A percentile compares a stretch with the other conserved stretches of the same genome.
Conservation (phyloP, 1,139 yeast genomes). For the Candida gigantensis region DNA sequence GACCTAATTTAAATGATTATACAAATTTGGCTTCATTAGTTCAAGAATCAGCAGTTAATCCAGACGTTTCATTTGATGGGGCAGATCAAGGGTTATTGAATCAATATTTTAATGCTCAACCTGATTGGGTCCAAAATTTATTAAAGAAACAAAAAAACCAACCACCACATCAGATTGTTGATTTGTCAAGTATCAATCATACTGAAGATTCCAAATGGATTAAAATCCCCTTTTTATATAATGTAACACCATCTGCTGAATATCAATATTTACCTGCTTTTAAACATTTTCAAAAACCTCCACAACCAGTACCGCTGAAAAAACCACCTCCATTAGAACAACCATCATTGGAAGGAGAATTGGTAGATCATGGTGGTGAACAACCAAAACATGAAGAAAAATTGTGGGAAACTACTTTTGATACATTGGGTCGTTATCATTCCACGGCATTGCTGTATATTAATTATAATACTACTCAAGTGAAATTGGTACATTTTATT, state of each 20-base stretch:
- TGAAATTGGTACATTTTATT: conserved; percentile 76
- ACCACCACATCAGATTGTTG: no score
- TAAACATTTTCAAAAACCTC: conserved; percentile 47
- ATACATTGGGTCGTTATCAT: conserved; percentile 23
- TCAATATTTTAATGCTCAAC: conserved; percentile 63
- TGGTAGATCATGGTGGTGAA: conserved; percentile 8
- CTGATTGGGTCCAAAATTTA: conserved; percentile 39
- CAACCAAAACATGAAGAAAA: conserved; percentile 10
- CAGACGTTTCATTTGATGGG: conserved; percentile 73
- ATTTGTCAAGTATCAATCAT: conserved; percentile 10
- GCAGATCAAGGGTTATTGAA: conserved; percentile 94
- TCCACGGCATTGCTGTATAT: conserved; percentile 28
- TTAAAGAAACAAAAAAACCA: conserved; percentile 11
- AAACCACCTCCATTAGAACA: neutral
- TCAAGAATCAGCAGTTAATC: conserved; percentile 19
- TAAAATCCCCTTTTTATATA: conserved; percentile 75
- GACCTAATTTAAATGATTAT: conserved; percentile 55
- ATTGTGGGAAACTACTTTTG: conserved; percentile 16
- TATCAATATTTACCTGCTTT: conserved; percentile 86
- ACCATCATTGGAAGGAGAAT: conserved; percentile 8
- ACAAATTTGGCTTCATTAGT: conserved; percentile 43
- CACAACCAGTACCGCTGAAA: conserved; percentile 9
- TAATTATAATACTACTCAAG: conserved; percentile 25
- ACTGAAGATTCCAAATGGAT: conserved; percentile 51
- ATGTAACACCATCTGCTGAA: conserved; percentile 80